Base-by-base conservation (phyloP, 169 alveolate species). In the Besnoitia besnoiti region DNA sequence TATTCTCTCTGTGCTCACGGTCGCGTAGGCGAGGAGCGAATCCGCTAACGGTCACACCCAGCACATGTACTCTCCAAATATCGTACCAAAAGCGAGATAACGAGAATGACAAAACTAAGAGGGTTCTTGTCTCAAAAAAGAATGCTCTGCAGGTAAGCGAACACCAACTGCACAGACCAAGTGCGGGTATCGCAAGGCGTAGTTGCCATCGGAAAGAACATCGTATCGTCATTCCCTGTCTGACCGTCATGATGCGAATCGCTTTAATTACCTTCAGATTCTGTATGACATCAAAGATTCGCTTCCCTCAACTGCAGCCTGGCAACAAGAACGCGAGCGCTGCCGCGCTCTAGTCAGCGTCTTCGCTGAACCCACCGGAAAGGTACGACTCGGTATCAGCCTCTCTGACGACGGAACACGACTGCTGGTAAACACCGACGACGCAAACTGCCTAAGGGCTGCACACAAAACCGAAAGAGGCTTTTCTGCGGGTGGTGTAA, bases 61-160 rank as follows among this genome's bases (percentile, higher is more conserved):
- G 73, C 46, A 47, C 75, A 14, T 82, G 89, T 42, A 46, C 89
- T 14, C 62, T 82, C 39, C 89, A 82, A 73, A 82, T 82, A 19
- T 82, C 89, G 16, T 82, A 82, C 89, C 89, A 82, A 27, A 82
- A 82, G n/a, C 89, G 89, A 21, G 89, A 82, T 73, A 47, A 82
- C n/a, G 62, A 44, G 27, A 47, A 82, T 44, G 89, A 82, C 89
- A 82, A 82, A 33, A 82, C 89, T 40, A 82, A 82, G 42, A 16
- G 89, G 59, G 89, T 82, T n/a, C 46, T n/a, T 16, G 89, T 47
- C 24, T 44, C 89, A 19, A 44, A 82, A 49, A 82, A 82, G 73
- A 82, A 82, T 39, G 89, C 89, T 35, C 37, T 82, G 12, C 89
- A 82, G 89, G 89, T 82, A 30, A 8, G 46, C 30, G 33, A 24